phyloP scores from a whole-genome alignment of 495 filamentous ascomycete genomes.

The Hapsidospora chrysogenum region DNA sequence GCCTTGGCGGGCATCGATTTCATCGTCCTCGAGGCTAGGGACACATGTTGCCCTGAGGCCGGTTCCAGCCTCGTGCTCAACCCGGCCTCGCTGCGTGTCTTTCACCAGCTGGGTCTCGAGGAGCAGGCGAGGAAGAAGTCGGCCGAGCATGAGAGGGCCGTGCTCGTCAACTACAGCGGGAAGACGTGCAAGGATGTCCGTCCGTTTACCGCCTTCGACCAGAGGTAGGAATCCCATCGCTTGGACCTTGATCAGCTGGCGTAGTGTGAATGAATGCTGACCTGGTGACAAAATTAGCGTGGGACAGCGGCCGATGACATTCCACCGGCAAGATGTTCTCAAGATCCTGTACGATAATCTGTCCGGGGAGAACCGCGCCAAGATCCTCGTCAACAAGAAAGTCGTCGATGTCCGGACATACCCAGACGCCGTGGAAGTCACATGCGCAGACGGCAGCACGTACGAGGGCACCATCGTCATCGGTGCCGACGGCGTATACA shows the following conservation, averaged over 20 bases:
- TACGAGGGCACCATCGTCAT: constrained; percentile 27
- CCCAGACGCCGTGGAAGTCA: constrained; percentile 8
- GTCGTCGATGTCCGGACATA: constrained; percentile 14
- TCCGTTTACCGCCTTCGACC: background rate
- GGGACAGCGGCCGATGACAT: background rate
- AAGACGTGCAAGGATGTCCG: background rate
- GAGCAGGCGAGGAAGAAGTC: constrained; percentile 8
- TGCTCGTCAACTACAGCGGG: background rate
- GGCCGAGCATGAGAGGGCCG: background rate
- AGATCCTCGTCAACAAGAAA: constrained; percentile 13
- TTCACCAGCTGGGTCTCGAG: constrained; percentile 26
- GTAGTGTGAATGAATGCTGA: too few relatives aligned
- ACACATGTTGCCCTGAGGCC: constrained; percentile 14
- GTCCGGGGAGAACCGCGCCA: background rate
- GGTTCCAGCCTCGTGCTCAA: constrained; percentile 14
- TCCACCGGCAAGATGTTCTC: background rate
- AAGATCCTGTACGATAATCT: background rate
- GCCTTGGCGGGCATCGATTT: constrained; percentile 22
- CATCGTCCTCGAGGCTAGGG: constrained; percentile 22
- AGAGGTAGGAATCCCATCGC: background rate
- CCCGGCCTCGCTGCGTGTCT: constrained; percentile 15
- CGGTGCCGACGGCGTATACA: constrained; percentile 33
- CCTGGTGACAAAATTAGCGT: too few relatives aligned
- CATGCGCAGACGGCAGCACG: constrained; percentile 16
- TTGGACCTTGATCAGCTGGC: too few relatives aligned